These are phyloP conservation scores for Saccharomyces jurei DNA, from an alignment of 805 yeast genomes.

Conservation along the genomic window DNA sequence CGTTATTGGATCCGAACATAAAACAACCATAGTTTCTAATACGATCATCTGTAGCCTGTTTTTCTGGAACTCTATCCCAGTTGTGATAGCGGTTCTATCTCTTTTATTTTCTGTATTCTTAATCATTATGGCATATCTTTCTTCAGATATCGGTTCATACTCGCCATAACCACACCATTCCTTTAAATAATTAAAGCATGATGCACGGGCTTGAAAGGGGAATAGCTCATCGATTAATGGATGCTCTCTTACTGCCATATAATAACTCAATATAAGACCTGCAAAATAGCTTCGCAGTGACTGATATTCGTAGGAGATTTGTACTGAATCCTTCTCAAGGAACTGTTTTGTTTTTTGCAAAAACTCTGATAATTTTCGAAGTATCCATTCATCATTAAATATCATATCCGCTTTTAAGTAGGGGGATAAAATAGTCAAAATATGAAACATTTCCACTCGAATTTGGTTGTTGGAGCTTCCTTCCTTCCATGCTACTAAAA, in stretches of 20 bases:
- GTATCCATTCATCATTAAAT: conserved; percentile 58
- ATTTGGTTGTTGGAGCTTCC: conserved; percentile 35
- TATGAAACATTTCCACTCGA: conserved; percentile 71
- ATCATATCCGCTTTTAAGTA: conserved; percentile 46
- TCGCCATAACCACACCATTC: conserved; percentile 95
- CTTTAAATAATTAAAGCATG: conserved; percentile 72
- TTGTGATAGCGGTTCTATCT: conserved; percentile 52
- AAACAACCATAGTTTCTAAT: conserved; percentile 73
- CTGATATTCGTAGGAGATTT: conserved; percentile 63
- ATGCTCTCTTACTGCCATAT: conserved; percentile 42
- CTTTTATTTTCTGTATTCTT: conserved; percentile 33
- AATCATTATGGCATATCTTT: conserved; percentile 55
- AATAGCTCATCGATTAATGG: conserved; percentile 45
- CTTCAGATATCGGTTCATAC: conserved; percentile 48
- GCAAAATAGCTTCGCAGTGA: conserved; percentile 76
- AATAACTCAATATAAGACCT: conserved; percentile 71
- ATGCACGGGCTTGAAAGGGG: conserved; percentile 80
- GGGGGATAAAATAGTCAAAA: conserved; percentile 61
- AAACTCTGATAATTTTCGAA: conserved; percentile 53
- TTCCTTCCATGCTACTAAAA: conserved; percentile 49
- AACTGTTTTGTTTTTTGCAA: conserved; percentile 56
- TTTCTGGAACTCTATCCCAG: conserved; percentile 67
- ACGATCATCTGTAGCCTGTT: conserved; percentile 62
- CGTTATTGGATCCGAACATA: conserved; percentile 68
- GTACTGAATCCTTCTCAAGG: conserved; percentile 48